Percentiles rank a stretch among this genome's conserved stretches.
Conservation (phyloP, 2,329 filamentous ascomycete genomes). For the Leptographium galeiforme region DNA sequence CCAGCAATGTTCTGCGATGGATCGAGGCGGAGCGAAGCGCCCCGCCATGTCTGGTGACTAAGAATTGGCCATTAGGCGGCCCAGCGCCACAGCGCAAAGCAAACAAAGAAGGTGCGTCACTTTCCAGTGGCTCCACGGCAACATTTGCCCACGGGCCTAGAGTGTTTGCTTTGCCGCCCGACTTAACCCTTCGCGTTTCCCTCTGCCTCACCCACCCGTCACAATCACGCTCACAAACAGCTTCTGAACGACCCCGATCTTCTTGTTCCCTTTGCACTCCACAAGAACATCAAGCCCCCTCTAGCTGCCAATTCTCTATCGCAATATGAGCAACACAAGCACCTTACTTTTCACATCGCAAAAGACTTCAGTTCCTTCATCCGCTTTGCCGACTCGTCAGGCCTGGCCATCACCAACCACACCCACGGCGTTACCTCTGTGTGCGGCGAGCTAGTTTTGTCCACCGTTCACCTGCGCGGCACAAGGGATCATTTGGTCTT, state of each 20-base stretch:
- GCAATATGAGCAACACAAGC: conserved; percentile 15
- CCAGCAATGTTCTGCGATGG: background rate
- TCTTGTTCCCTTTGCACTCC: background rate
- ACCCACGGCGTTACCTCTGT: background rate
- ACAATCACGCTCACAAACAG: background rate
- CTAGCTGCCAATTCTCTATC: conserved; percentile 1
- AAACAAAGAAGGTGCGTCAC: background rate
- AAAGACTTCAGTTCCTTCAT: background rate
- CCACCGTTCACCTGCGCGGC: background rate
- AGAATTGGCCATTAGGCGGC: background rate
- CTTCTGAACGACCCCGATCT: background rate
- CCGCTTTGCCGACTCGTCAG: background rate
- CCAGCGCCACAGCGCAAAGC: background rate
- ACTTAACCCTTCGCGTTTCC: background rate
- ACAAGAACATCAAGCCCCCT: background rate
- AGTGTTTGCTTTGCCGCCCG: background rate
- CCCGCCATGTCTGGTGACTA: background rate
- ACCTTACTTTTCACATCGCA: conserved; percentile 8
- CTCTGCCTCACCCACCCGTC: background rate
- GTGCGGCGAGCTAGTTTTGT: background rate
- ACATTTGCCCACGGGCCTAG: background rate
- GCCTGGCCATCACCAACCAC: background rate
- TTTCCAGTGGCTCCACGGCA: background rate
- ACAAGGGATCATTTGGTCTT: background rate
- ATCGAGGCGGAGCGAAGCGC: background rate